These are phyloP conservation scores for Trichoderma oligosporum DNA, from an alignment of 2,329 filamentous ascomycete genomes.

Conservation along the genomic window DNA sequence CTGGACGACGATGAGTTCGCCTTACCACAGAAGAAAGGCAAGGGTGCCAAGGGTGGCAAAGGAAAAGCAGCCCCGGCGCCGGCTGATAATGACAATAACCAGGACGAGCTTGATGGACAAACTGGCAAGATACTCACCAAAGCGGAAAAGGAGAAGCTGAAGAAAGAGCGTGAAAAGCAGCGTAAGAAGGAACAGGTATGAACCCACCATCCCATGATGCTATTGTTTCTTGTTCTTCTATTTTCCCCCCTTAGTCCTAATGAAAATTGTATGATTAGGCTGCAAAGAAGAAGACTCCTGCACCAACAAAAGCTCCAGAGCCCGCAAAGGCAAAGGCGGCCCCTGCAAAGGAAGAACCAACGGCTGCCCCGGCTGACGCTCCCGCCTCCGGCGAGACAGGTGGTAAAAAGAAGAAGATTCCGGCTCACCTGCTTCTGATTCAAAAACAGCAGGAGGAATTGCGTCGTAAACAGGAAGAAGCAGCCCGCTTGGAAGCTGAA, in stretches of 20 bases:
- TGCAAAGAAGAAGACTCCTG: conserved; percentile 71
- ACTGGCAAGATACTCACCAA: conserved; percentile 80
- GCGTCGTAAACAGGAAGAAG: conserved; percentile 63
- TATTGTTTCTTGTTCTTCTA: neutral
- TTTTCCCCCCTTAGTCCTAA: no score
- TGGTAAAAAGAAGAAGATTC: conserved; percentile 84
- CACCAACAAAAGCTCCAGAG: conserved; percentile 31
- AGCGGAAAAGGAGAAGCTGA: conserved; percentile 96
- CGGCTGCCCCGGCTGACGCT: conserved; percentile 40
- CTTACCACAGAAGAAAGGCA: conserved; percentile 71
- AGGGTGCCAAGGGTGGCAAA: conserved; percentile 51
- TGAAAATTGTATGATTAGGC: conserved; percentile 44
- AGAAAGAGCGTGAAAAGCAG: conserved; percentile 98
- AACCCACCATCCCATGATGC: neutral
- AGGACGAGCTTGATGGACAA: conserved; percentile 48
- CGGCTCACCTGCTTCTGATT: conserved; percentile 65
- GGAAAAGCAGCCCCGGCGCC: conserved; percentile 35
- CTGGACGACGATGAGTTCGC: conserved; percentile 87
- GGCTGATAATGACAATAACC: conserved; percentile 46
- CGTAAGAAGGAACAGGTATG: conserved; percentile 92
- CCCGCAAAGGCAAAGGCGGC: conserved; percentile 31
- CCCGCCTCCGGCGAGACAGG: conserved; percentile 47
- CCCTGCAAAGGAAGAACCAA: conserved; percentile 45
- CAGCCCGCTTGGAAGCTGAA: conserved; percentile 56
- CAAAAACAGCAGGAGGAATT: conserved; percentile 82